Conservation (phyloP, 768 basidiomycete species). For the Amanita jacksonii region DNA sequence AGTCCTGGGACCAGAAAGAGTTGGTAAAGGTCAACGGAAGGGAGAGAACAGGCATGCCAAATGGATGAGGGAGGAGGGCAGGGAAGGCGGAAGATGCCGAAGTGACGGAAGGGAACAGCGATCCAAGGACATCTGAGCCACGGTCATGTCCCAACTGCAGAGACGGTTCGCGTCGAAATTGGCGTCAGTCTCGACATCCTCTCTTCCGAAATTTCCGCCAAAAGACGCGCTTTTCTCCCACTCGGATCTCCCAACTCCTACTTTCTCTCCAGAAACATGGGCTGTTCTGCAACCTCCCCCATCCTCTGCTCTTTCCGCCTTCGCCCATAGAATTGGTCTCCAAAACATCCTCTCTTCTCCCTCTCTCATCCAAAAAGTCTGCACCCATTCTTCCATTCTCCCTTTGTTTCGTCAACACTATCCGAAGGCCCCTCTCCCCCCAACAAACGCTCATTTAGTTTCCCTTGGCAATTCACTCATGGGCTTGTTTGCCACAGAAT, state of each 20-base stretch:
- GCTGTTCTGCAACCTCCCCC: conserved; percentile 64
- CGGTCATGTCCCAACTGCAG: conserved; percentile 45
- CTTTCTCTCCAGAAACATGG: conserved; percentile 63
- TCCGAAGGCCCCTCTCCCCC: conserved; percentile 42
- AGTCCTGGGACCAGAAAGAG: conserved; percentile 94
- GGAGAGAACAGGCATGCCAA: conserved; percentile 87
- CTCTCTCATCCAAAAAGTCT: conserved; percentile 57
- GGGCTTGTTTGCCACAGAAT: conserved; percentile 85
- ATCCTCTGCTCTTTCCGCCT: conserved; percentile 59
- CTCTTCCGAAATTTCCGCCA: conserved; percentile 52
- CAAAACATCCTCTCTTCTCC: conserved; percentile 41
- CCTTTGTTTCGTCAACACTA: conserved; percentile 45
- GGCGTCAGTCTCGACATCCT: conserved; percentile 45
- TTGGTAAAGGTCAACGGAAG: conserved; percentile 85
- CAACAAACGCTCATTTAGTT: conserved; percentile 69
- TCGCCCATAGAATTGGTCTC: conserved; percentile 70
- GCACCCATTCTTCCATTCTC: conserved; percentile 70
- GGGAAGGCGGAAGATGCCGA: conserved; percentile 27
- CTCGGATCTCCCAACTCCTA: conserved; percentile 22
- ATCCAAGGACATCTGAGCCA: too few species aligned
- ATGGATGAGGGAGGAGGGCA: conserved; percentile 82
- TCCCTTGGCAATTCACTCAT: conserved; percentile 79
- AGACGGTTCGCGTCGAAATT: conserved; percentile 44
- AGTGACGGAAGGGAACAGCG: background rate
- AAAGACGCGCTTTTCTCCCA: conserved; percentile 34